A percentile compares a stretch with the other conserved stretches of the same genome.
phyloP scores from a whole-genome alignment of 768 basidiomycete species.

The Hygrocybe coccinea region DNA sequence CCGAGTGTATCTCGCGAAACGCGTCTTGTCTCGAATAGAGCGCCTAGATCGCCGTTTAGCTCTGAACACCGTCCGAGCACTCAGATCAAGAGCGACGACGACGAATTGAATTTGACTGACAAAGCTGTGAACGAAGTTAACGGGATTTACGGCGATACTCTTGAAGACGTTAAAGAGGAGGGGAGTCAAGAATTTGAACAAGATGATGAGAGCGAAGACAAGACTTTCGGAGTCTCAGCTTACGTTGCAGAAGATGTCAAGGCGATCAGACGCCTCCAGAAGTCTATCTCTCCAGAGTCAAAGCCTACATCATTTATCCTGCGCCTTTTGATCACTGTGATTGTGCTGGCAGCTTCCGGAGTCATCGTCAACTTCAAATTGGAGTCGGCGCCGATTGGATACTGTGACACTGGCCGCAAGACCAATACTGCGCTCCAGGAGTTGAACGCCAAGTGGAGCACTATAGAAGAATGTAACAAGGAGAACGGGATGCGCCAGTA shows the following conservation, averaged over 20 bases:
- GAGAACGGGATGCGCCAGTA: constrained; percentile 49
- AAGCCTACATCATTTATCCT: constrained; percentile 29
- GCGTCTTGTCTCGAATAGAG: constrained; percentile 15
- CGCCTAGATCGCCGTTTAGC: background rate
- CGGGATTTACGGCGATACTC: constrained; percentile 4
- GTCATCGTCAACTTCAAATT: constrained; percentile 50
- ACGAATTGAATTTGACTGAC: constrained; percentile 21
- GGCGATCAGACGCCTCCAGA: constrained; percentile 7
- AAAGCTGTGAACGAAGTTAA: background rate
- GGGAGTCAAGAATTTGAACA: constrained; percentile 12
- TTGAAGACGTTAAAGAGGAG: constrained; percentile 14
- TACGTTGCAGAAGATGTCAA: constrained; percentile 35
- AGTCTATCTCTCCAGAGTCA: constrained; percentile 10
- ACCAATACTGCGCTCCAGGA: constrained; percentile 55
- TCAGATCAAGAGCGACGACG: constrained; percentile 20
- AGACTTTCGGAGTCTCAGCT: constrained; percentile 33
- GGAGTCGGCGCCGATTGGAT: constrained; percentile 70
- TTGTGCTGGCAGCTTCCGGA: constrained; percentile 32
- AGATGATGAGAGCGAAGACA: constrained; percentile 19
- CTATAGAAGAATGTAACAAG: constrained; percentile 51
- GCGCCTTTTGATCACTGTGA: constrained; percentile 39
- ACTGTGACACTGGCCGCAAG: constrained; percentile 60
- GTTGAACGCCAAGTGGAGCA: constrained; percentile 41
- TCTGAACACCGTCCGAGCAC: background rate
- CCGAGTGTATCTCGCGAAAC: constrained; percentile 28